These are phyloP conservation scores for Alternaria ventricosa DNA, from an alignment of 2,329 filamentous ascomycete genomes.

Conservation along the genomic window DNA sequence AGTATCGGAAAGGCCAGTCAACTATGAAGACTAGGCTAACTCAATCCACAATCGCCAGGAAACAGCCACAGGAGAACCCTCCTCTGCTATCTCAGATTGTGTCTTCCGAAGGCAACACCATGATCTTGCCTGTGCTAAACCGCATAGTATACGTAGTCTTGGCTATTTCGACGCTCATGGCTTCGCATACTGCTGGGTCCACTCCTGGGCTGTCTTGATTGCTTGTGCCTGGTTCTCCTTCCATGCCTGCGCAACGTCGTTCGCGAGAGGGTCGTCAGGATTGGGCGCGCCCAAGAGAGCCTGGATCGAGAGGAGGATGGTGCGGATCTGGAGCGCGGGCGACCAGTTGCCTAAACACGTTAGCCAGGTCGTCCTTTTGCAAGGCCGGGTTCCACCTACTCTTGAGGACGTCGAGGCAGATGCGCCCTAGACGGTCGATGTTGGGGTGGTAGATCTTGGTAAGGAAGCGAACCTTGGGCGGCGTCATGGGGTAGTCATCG, in stretches of 20 bases:
- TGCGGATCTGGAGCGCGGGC: constrained; percentile 94
- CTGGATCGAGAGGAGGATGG: constrained; percentile 98
- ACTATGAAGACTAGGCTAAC: not conserved
- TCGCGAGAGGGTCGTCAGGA: constrained; percentile 96
- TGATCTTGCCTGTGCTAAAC: not conserved
- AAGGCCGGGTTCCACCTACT: constrained; percentile 61
- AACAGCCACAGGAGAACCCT: not conserved
- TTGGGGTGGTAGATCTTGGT: constrained; percentile 99
- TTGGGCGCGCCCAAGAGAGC: constrained; percentile 95
- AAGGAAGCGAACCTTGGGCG: constrained; percentile 96
- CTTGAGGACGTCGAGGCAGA: constrained; percentile 96
- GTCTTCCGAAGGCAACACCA: not conserved
- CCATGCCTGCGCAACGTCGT: constrained; percentile 97
- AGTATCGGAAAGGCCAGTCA: constrained; percentile 3
- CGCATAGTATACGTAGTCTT: not conserved
- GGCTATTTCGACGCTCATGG: constrained; percentile 19
- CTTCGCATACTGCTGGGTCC: constrained; percentile 82
- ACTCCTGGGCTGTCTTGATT: constrained; percentile 89
- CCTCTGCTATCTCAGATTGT: not conserved
- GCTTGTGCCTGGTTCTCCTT: constrained; percentile 94
- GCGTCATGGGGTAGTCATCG: constrained; percentile 99
- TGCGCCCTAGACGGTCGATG: constrained; percentile 95
- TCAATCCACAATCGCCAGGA: not conserved
- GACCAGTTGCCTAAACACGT: constrained; percentile 87
- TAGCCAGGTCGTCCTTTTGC: not conserved